phyloP scores from a whole-genome alignment of 352 stramenopile genomes.

The Blastocystis sp. region DNA sequence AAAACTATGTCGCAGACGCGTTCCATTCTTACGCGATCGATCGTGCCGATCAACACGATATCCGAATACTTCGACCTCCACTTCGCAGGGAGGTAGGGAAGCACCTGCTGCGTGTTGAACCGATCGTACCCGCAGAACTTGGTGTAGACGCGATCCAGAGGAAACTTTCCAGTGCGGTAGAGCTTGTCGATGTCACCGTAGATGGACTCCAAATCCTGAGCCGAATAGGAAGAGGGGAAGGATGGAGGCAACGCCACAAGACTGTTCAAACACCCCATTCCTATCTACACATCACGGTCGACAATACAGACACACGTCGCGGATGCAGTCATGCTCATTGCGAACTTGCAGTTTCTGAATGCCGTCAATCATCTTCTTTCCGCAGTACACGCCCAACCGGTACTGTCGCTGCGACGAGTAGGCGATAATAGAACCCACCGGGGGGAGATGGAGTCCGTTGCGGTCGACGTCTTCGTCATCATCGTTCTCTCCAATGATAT shows the following conservation, averaged over 20 bases:
- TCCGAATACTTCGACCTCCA: slow-evolving; percentile 27
- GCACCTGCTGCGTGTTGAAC: slow-evolving; percentile 47
- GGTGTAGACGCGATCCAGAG: slow-evolving; percentile 1
- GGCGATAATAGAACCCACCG: background rate
- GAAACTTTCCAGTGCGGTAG: background rate
- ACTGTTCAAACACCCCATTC: slow-evolving; percentile 23
- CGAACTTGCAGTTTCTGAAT: slow-evolving; percentile 43
- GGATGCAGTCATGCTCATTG: slow-evolving; percentile 52
- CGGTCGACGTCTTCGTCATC: slow-evolving; percentile 37
- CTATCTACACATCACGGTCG: background rate
- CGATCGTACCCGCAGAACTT: slow-evolving; percentile 33
- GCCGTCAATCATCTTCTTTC: slow-evolving; percentile 39
- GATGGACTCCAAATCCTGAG: background rate
- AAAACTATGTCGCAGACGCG: background rate
- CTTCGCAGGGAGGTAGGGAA: slow-evolving; percentile 30
- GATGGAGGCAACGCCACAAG: background rate
- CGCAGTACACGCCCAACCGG: background rate
- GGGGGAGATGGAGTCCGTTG: background rate
- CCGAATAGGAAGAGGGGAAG: background rate
- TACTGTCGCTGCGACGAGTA: slow-evolving; percentile 25
- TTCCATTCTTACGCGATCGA: background rate
- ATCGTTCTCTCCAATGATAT: slow-evolving; percentile 5
- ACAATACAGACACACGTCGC: background rate
- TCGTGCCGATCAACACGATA: background rate
- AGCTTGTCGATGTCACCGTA: background rate